These are phyloP conservation scores for Tinospora cordifolia DNA, from an alignment of 164 flowering plant genomes.

Conservation along the genomic window DNA sequence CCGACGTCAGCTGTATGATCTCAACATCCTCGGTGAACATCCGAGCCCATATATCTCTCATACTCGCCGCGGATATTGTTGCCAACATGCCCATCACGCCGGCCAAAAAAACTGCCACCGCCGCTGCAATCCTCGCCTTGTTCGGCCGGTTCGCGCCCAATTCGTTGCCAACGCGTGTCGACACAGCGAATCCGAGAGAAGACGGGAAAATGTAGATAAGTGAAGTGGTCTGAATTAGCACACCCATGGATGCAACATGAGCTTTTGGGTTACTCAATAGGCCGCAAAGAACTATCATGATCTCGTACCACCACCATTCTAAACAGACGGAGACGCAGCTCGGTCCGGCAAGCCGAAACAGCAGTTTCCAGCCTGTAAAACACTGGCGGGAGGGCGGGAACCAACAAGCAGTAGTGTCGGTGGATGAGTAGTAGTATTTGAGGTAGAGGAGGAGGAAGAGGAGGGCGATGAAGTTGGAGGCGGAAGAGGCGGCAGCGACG, in stretches of 20 bases:
- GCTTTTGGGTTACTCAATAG: constrained; percentile 28
- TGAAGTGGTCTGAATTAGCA: constrained; percentile 53
- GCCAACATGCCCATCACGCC: no score
- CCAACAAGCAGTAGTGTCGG: no score
- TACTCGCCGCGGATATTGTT: constrained; percentile 23
- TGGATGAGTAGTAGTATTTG: constrained; percentile 13
- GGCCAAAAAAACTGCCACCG: no score
- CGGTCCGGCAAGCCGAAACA: constrained; percentile 41
- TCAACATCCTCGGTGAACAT: constrained; percentile 37
- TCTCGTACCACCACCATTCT: constrained; percentile 86
- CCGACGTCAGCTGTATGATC: constrained; percentile 30
- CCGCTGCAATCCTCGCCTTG: constrained; percentile 36
- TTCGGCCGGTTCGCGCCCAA: constrained; percentile 42
- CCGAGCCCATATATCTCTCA: constrained; percentile 43
- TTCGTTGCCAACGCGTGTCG: constrained; percentile 57
- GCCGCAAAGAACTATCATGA: constrained; percentile 55
- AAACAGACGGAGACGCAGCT: constrained; percentile 61
- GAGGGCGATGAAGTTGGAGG: constrained; percentile 29
- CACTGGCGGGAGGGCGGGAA: no score
- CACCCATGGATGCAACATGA: constrained; percentile 50
- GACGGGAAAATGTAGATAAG: constrained; percentile 61
- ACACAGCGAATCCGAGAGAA: constrained; percentile 38
- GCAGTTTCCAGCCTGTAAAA: constrained; percentile 29
- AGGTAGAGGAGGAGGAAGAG: constrained; percentile 27
- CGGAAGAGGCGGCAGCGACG: constrained; percentile 32